Percentiles rank a stretch among this genome's conserved stretches.
Conservation (phyloP, 306 rosid species). For the barrel medic (Medicago truncatula) region MtrunA17r5.0-ANR NC_053047.1:33096501-33097000, state of each 20-base stretch:
- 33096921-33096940: background rate
- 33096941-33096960: background rate
- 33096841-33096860: constrained; percentile 70
- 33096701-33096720: constrained; percentile 67
- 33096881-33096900: constrained; percentile 77
- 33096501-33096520: no score
- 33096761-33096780: background rate
- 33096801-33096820: constrained; percentile 50
- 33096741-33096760: constrained; percentile 9
- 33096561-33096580: no score
- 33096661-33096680: constrained; percentile 21
- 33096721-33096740: constrained; percentile 79
- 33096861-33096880: constrained; percentile 66
- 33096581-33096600: no score
- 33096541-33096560: no score
- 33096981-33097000: no score
- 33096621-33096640: no score
- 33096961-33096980: background rate
- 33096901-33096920: constrained; percentile 8
- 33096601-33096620: no score
- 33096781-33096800: constrained; percentile 15
- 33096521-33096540: no score
- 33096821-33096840: constrained; percentile 68
- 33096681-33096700: constrained; percentile 93
- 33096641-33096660: background rate